Evolutionary conservation across 2,329 filamentous ascomycete species (phyloP), one percentile per base, ranked within the genome.

Genomic region (Decorospora gaudefroyi): DNA sequence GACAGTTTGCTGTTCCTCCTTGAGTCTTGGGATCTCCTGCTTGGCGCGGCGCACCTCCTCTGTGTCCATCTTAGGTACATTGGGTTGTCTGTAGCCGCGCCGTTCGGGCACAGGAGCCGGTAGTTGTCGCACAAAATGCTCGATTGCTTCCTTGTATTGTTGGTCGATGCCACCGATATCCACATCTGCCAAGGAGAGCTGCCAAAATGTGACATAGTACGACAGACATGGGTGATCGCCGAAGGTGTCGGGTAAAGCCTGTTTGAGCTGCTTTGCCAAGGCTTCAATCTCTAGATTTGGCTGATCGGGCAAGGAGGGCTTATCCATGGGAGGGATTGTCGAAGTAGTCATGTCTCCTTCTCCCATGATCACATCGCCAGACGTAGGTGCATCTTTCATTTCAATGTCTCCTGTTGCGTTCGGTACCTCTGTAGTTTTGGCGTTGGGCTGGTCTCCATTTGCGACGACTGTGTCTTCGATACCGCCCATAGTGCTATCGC

Each of bases 141-240:
- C 81, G 23, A 85, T 84, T 64, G 95, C 90, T 11, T 83, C 80
- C 33, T 87, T 80, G 65, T 99, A 99, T 48, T 86, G 87, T 28
- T 84, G 79, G 43, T 85, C 84, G 33, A 62, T 1, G 22, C 83
- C 49, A 83, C 83, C 37, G 19, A 1, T 88, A 88, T 52, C 91
- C 6, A 69, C 54, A 28, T 99, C 92, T 31, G 87, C 84, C 3
- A 95, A 79, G 18, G 90, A 85, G 9, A 96, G 77, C 36, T 91
- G 86, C 93, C 93, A 99, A 72, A 99, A 99, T 0, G 87, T 88
- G 29, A 88, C 83, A 62, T 90, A 96, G 67, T 96, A 92, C 19
- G 88, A 84, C 0, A 90, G 78, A 29, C 84, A 90, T 37, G 96
- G 80, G 35, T 81, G 82, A 8, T 81, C 75, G 78, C 86, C 90